Evolutionary conservation across 208 protist species (phyloP).

Genomic region (Crithidia sp.): DNA sequence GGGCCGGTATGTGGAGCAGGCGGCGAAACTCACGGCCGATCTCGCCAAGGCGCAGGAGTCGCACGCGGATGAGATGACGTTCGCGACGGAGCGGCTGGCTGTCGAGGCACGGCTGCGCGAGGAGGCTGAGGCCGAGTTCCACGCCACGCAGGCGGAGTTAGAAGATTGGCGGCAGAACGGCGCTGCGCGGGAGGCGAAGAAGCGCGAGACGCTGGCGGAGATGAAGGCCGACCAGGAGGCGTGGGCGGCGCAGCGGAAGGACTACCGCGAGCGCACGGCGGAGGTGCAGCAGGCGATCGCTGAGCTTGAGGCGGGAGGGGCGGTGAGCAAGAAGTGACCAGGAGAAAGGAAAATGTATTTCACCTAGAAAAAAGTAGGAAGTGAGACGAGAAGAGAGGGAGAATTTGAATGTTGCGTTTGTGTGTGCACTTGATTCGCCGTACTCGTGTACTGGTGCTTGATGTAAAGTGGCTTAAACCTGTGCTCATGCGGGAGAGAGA

Average conservation of each 20-base stretch:
- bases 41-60: conserved; percentile 47
- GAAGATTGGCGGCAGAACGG: conserved; percentile 62
- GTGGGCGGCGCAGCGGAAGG: conserved; percentile 69
- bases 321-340: not conserved
- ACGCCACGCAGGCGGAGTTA: conserved; percentile 52
- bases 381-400: conserved; percentile 3
- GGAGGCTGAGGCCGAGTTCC: conserved; percentile 68
- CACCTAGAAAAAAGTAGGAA: conserved; percentile 8
- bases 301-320: conserved; percentile 46
- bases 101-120: conserved; percentile 57
- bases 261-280: conserved; percentile 54
- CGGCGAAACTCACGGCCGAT: conserved; percentile 56
- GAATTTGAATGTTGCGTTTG: conserved; percentile 10
- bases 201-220: conserved; percentile 44
- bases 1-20: conserved; percentile 55
- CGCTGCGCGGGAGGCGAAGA: conserved; percentile 51
- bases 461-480: not conserved
- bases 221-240: conserved; percentile 59
- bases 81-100: conserved; percentile 51
- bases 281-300: conserved; percentile 46
- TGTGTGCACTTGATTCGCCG: not conserved
- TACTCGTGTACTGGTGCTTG: not conserved
- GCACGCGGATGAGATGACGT: conserved; percentile 58
- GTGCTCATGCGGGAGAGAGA: too few relatives aligned
- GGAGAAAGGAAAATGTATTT: conserved; percentile 2